Percentiles rank a stretch among this genome's conserved stretches.
These are phyloP conservation scores for Penicillium silybi DNA, from an alignment of 495 filamentous ascomycete species.

Conservation along the genomic window DNA sequence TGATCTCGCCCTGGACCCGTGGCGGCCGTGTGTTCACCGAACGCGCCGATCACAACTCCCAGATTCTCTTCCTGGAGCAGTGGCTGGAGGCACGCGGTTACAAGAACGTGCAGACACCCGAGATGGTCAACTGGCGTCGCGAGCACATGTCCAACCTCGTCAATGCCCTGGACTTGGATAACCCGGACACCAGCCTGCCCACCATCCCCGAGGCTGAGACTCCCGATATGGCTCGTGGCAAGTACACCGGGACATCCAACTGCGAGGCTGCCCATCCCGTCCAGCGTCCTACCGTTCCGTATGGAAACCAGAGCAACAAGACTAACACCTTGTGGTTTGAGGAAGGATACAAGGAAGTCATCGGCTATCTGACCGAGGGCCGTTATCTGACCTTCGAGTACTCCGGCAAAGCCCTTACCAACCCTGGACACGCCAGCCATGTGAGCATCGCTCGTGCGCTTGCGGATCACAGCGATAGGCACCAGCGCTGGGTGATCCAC, in stretches of 20 bases:
- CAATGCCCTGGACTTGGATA: slow-evolving; percentile 49
- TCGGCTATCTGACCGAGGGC: slow-evolving; percentile 51
- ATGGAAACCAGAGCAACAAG: slow-evolving; percentile 35
- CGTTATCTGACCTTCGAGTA: slow-evolving; percentile 41
- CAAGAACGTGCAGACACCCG: slow-evolving; percentile 40
- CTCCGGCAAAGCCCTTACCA: slow-evolving; percentile 30
- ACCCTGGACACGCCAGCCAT: slow-evolving; percentile 9
- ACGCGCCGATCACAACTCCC: slow-evolving; percentile 54
- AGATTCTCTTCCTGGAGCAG: slow-evolving; percentile 53
- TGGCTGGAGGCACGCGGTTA: slow-evolving; percentile 50
- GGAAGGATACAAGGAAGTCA: slow-evolving; percentile 49
- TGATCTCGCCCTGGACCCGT: slow-evolving; percentile 55
- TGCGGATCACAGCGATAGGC: slow-evolving; percentile 30
- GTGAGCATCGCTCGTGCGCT: slow-evolving; percentile 31
- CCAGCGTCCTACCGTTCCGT: slow-evolving; percentile 45
- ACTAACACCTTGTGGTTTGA: slow-evolving; percentile 39
- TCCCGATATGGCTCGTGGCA: slow-evolving; percentile 26
- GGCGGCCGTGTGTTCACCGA: slow-evolving; percentile 53
- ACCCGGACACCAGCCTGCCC: slow-evolving; percentile 47
- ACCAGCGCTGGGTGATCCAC: slow-evolving; percentile 51
- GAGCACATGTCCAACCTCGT: slow-evolving; percentile 52
- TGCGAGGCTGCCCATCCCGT: slow-evolving; percentile 36
- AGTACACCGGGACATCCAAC: slow-evolving; percentile 40
- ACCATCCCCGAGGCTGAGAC: slow-evolving; percentile 37
- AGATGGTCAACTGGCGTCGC: slow-evolving; percentile 52